Evolutionary conservation across 2,329 filamentous ascomycete species (phyloP).

Genomic region (Catunica adiposa): DNA sequence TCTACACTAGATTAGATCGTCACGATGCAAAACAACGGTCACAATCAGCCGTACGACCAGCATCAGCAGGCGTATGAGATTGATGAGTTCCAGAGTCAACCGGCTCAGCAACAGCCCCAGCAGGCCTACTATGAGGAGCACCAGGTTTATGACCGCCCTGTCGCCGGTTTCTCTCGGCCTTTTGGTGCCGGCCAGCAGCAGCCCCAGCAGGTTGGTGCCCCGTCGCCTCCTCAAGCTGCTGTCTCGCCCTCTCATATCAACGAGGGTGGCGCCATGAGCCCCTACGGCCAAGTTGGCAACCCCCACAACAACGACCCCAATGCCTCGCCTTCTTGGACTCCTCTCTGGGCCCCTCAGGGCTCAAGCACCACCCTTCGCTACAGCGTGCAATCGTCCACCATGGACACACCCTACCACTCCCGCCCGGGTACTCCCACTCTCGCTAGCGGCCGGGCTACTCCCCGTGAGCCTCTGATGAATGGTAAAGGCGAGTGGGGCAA

Average conservation of each 20-base stretch:
- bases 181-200: constrained; percentile 10
- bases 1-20: constrained; percentile 11
- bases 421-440: constrained; percentile 20
- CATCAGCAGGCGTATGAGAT: constrained; percentile 17
- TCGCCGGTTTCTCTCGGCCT: constrained; percentile 18
- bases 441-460: constrained; percentile 19
- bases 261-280: constrained; percentile 11
- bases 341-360: constrained; percentile 10
- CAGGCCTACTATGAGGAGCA: constrained; percentile 19
- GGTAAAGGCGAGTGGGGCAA: constrained; percentile 16
- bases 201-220: constrained; percentile 15
- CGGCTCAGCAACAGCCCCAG: constrained; percentile 17
- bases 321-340: constrained; percentile 12
- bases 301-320: constrained; percentile 8
- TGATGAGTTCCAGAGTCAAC: constrained; percentile 13
- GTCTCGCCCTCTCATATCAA: constrained; percentile 8
- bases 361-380: constrained; percentile 12
- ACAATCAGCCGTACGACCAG: constrained; percentile 19
- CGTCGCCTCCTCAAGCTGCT: constrained; percentile 17
- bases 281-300: constrained; percentile 8
- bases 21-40: constrained; percentile 23
- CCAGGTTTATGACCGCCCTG: constrained; percentile 17
- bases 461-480: constrained; percentile 16
- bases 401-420: constrained; percentile 16
- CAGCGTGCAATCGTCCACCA: constrained; percentile 13